Evolutionary conservation across 2,329 filamentous ascomycete species (phyloP).

Genomic region (Colletotrichum lindemuthianum): DNA sequence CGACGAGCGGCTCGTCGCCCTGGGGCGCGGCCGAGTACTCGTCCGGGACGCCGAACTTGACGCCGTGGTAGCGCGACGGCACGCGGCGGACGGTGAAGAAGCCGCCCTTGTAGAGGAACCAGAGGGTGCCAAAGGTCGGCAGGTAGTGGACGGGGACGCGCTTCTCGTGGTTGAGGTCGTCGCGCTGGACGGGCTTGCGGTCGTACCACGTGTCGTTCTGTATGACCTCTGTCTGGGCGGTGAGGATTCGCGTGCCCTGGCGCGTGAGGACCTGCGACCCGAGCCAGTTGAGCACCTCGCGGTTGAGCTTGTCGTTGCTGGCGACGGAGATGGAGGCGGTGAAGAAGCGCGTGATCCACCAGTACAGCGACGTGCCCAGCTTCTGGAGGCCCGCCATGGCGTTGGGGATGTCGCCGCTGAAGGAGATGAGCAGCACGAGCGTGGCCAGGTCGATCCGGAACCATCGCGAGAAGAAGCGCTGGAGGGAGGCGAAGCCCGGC

Average conservation of each 20-base stretch:
- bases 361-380: conserved; percentile 45
- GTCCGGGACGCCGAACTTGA: conserved; percentile 39
- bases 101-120: conserved; percentile 46
- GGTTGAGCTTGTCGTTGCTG: conserved; percentile 49
- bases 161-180: conserved; percentile 47
- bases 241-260: conserved; percentile 45
- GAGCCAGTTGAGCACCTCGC: conserved; percentile 51
- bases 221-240: conserved; percentile 46
- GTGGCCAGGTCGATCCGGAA: conserved; percentile 47
- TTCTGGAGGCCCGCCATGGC: conserved; percentile 44
- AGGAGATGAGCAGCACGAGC: conserved; percentile 45
- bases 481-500: conserved; percentile 41
- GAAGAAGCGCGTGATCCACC: conserved; percentile 49
- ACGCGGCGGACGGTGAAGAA: conserved; percentile 50
- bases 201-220: conserved; percentile 46
- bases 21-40: conserved; percentile 47
- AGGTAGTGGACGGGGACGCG: conserved; percentile 49
- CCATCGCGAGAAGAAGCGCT: conserved; percentile 47
- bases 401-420: conserved; percentile 46
- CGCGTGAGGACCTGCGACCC: conserved; percentile 46
- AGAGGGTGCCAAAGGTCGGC: conserved; percentile 49
- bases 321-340: conserved; percentile 50
- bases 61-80: conserved; percentile 32
- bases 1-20: conserved; percentile 50
- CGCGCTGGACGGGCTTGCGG: conserved; percentile 40